These are phyloP conservation scores for Saccharomyces jurei DNA, from an alignment of 805 yeast genomes.

Conservation along the genomic window DNA sequence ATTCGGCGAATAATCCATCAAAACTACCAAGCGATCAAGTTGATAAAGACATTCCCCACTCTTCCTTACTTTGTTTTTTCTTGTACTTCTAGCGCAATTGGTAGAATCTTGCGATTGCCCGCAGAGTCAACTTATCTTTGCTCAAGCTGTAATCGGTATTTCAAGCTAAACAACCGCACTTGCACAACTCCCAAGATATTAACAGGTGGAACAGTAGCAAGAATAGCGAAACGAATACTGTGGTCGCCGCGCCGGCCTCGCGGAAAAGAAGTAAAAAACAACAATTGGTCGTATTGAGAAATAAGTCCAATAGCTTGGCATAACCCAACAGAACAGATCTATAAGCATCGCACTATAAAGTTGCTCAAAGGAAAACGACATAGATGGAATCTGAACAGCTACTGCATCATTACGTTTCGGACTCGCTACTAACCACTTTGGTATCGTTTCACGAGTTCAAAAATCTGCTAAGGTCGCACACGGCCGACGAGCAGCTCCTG, in stretches of 20 bases:
- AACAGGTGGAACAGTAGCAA: neutral
- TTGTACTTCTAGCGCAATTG: neutral
- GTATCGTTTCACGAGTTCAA: neutral
- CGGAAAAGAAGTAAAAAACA: neutral
- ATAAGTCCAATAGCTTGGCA: neutral
- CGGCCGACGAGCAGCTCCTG: neutral
- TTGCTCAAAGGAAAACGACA: no score
- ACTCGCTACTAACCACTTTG: neutral
- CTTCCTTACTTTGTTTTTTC: neutral
- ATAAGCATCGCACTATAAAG: neutral
- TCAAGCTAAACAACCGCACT: neutral
- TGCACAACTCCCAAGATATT: neutral
- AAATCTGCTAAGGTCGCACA: neutral
- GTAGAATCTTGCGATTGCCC: neutral
- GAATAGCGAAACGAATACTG: neutral
- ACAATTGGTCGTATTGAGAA: neutral
- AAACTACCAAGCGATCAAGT: neutral
- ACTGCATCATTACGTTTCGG: neutral
- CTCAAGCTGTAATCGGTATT: neutral
- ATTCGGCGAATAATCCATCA: neutral
- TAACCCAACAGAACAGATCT: neutral
- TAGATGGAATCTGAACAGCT: neutral
- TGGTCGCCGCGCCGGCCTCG: neutral
- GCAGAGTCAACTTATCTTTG: neutral
- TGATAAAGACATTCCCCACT: no score